Conservation (phyloP, 169 alveolate genomes). For the Plasmodium sp. region DNA sequence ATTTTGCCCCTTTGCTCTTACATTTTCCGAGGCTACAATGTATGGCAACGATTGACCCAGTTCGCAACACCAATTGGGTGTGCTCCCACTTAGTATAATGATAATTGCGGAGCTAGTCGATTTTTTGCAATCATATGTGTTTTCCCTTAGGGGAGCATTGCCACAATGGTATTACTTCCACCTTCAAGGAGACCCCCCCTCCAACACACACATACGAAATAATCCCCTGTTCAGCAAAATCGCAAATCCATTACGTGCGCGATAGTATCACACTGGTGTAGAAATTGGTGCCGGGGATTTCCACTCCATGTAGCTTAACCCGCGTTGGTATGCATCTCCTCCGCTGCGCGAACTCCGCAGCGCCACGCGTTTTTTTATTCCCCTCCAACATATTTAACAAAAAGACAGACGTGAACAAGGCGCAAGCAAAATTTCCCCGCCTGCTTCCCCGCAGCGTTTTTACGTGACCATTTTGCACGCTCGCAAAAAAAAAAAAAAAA, state of each 20-base stretch:
- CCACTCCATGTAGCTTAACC: background rate
- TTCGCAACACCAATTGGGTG: background rate
- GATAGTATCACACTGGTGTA: background rate
- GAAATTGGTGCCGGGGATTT: background rate
- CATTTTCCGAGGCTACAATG: background rate
- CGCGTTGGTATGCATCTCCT: background rate
- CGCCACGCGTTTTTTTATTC: background rate
- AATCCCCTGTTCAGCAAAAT: background rate
- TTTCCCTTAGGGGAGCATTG: background rate
- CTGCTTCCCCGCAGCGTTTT: background rate
- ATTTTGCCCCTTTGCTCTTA: background rate
- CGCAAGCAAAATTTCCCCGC: background rate
- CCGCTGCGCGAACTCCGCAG: background rate
- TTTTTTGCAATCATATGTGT: background rate
- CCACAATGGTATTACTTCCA: background rate
- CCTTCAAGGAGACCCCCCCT: background rate
- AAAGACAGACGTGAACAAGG: background rate
- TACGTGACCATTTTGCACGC: background rate
- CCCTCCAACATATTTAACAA: background rate
- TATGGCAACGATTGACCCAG: background rate
- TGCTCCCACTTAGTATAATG: background rate
- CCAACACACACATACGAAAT: background rate
- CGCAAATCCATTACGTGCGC: background rate
- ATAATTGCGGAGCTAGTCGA: background rate
- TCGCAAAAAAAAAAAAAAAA: constrained; percentile 6